A percentile compares a stretch with the other conserved stretches of the same genome.
phyloP scores from a whole-genome alignment of 805 yeast species.

The Barnettozyma pratensis region DNA sequence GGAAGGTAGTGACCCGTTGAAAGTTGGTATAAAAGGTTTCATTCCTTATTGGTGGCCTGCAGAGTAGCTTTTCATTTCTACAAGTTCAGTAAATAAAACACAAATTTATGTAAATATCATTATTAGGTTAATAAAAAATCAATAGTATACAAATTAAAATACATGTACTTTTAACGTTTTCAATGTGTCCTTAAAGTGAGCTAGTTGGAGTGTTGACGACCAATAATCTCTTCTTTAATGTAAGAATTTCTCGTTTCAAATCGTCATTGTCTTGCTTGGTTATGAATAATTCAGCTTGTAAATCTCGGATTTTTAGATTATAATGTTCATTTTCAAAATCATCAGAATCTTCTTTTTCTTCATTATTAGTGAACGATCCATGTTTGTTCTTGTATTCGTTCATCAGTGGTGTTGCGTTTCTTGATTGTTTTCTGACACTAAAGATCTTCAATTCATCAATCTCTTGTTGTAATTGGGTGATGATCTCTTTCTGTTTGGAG shows the following conservation, averaged over 20 bases:
- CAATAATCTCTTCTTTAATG: conserved; percentile 53
- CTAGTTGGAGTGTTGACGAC: conserved; percentile 14
- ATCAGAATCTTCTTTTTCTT: conserved; percentile 23
- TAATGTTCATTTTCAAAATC: conserved; percentile 47
- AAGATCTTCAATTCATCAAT: conserved; percentile 62
- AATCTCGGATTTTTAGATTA: conserved; percentile 70
- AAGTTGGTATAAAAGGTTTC: conserved; percentile 44
- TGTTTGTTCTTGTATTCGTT: conserved; percentile 19
- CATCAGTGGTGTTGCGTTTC: conserved; percentile 22
- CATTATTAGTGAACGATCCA: background rate
- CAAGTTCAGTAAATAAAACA: background rate
- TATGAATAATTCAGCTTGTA: conserved; percentile 79
- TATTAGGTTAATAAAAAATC: too few relatives aligned
- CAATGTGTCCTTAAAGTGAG: background rate
- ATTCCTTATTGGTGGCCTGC: conserved; percentile 77
- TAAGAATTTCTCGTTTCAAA: conserved; percentile 54
- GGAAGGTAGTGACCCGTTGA: conserved; percentile 16
- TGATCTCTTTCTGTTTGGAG: conserved; percentile 49
- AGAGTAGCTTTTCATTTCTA: background rate
- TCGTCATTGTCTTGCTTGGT: conserved; percentile 81
- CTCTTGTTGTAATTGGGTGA: conserved; percentile 55
- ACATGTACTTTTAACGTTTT: too few relatives aligned
- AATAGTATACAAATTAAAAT: too few relatives aligned
- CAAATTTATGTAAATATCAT: background rate
- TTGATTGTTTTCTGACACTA: conserved; percentile 34